A percentile compares a stretch with the other conserved stretches of the same genome.
phyloP scores from a whole-genome alignment of 164 flowering plant species.

The Houttuynia cordata region DNA sequence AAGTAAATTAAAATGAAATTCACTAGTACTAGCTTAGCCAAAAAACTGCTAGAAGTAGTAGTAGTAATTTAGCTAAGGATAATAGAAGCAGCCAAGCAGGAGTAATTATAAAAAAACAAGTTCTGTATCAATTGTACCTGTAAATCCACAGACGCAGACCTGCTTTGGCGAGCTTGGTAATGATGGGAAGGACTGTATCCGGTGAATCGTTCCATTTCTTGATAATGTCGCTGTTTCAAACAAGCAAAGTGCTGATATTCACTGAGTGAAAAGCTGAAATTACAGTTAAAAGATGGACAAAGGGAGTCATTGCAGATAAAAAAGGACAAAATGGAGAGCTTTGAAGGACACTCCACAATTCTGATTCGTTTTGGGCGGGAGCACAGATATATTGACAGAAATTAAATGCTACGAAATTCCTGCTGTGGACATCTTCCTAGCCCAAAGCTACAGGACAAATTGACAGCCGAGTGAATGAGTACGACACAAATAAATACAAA shows the following conservation, averaged over 20 bases:
- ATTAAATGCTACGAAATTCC: background rate
- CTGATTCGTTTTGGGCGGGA: background rate
- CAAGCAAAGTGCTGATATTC: conserved; percentile 7
- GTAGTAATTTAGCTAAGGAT: too few species aligned
- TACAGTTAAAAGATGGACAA: background rate
- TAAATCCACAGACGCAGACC: conserved; percentile 50
- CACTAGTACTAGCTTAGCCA: too few species aligned
- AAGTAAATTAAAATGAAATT: too few species aligned
- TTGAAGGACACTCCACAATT: background rate
- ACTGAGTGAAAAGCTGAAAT: background rate
- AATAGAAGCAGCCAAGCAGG: too few species aligned
- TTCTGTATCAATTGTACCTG: conserved; percentile 18
- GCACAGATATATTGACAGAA: background rate
- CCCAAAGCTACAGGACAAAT: background rate
- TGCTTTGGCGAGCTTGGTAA: conserved; percentile 29
- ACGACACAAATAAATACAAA: too few species aligned
- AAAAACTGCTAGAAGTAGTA: too few species aligned
- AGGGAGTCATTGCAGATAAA: background rate
- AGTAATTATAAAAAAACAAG: too few species aligned
- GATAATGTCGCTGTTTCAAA: conserved; percentile 25
- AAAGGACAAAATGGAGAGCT: background rate
- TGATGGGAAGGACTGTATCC: conserved; percentile 30
- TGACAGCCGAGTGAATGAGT: background rate
- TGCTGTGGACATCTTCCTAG: background rate
- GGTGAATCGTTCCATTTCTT: conserved; percentile 30